Evolutionary conservation across 257 asterid genomes (phyloP).

Genomic region (Apocynum venetum): DNA sequence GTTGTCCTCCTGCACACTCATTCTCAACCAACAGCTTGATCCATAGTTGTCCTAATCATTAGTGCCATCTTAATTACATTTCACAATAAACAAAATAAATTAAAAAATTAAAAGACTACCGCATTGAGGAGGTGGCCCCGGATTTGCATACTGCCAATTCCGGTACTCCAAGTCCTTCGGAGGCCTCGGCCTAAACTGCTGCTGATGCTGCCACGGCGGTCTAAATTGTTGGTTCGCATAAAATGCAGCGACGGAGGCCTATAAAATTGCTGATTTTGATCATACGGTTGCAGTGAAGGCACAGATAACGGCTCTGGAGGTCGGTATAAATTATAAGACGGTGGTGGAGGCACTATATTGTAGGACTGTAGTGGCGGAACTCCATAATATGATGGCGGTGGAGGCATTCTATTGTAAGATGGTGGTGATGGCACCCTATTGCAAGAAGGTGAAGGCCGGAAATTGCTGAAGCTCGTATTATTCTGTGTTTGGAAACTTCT

Average conservation of each 20-base stretch:
- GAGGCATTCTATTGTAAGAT: not conserved
- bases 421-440: not conserved
- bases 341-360: not conserved
- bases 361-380: not conserved
- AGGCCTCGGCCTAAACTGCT: constrained; percentile 45
- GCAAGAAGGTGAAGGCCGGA: constrained; percentile 19
- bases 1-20: not conserved
- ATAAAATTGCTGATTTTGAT: constrained; percentile 22
- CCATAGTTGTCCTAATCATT: not conserved
- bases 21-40: not conserved
- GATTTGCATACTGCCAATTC: constrained; percentile 67
- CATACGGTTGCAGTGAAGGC: constrained; percentile 18
- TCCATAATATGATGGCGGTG: not conserved
- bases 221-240: constrained; percentile 46
- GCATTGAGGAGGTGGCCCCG: constrained; percentile 48
- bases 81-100: not conserved
- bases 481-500: constrained; percentile 40
- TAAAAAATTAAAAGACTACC: constrained; percentile 33
- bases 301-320: not conserved
- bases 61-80: not conserved
- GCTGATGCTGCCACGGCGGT: constrained; percentile 38
- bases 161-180: constrained; percentile 63
- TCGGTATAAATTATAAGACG: not conserved
- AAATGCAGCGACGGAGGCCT: constrained; percentile 26
- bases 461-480: constrained; percentile 7